Percentiles rank a stretch among this genome's conserved stretches.
Conservation (phyloP, 75 land plant genomes). For the Cryptomeria japonica region DNA sequence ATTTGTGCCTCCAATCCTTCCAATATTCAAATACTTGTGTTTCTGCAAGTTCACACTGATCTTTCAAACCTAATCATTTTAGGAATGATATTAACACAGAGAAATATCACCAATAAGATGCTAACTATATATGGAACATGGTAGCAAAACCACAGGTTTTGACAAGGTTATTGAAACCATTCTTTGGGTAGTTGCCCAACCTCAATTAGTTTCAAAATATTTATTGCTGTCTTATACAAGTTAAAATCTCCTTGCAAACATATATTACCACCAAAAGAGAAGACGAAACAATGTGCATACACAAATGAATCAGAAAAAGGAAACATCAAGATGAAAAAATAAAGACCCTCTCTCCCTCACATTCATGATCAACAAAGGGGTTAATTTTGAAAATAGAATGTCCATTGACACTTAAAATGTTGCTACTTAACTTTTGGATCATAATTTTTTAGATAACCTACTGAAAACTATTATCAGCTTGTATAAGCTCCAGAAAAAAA, state of each 20-base stretch:
- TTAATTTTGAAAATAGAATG: background rate
- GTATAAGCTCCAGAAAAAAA: background rate
- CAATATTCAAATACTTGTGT: background rate
- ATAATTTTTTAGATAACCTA: conserved; percentile 1
- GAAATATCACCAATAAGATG: background rate
- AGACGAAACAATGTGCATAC: background rate
- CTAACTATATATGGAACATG: background rate
- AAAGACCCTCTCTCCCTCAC: background rate
- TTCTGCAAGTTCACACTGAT: background rate
- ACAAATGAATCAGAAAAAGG: background rate
- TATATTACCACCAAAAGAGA: background rate
- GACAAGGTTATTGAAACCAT: background rate
- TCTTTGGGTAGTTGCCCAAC: background rate
- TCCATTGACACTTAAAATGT: background rate
- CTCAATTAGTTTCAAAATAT: background rate
- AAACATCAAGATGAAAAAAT: conserved; percentile 2
- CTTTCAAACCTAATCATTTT: background rate
- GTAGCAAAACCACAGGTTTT: background rate
- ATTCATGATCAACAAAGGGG: background rate
- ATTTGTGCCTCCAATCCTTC: background rate
- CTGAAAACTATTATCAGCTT: background rate
- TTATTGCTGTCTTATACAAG: background rate
- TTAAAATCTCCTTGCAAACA: background rate
- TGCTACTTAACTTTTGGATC: background rate
- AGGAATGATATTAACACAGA: background rate